Evolutionary conservation across 331 rosid species (phyloP), one percentile per base, ranked within the genome.

Genomic region (Acacia concinna): DNA sequence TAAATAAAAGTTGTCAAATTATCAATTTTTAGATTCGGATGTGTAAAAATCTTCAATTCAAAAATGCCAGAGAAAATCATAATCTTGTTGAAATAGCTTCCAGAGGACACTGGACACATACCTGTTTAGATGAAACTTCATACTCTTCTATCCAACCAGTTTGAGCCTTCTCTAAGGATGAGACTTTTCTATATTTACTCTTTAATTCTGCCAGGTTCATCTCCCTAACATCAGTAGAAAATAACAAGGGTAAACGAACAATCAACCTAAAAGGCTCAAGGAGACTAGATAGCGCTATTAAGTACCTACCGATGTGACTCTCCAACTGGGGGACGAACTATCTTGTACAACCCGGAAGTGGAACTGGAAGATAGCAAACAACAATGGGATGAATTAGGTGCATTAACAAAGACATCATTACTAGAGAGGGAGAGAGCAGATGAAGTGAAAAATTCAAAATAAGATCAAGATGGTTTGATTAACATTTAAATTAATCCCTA

Each of bases 301-400:
- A 56, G 43, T 47, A 79, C 75, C 73, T 89, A 96, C 99, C 98
- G 88, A 62, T 84, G 65, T 17, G 99, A 93, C 90, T 96, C 99
- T 81, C 99, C 98, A 88, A 93, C 96, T 5, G 97, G 94, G 20
- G 99, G 99, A 9, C 99, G 99, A 62, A 96, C 97, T 78, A 87
- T 93, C 84, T 93, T 96, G 78, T 86, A 90, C 84, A 81, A 80
- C 67, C 94, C 97, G 43, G 98, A 82, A 73, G 89, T 74, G 62
- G 99, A 93, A 84, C 99, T 96, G 96, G 56, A 89, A 81, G 73
- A 84, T 20, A 84, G 49, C 51, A 57, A 73, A 43, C 32, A 76
- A 73, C 79, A 21, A 70, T 54, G 54, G 74, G 56, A 10, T 6
- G 56, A 23, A 43, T 25, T 14, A 76, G 9, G 35, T 63, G 23